A percentile compares a stretch with the other conserved stretches of the same genome.
These are phyloP conservation scores for Lablab purpureus DNA, from an alignment of 306 rosid genomes.

Conservation along the genomic window DNA sequence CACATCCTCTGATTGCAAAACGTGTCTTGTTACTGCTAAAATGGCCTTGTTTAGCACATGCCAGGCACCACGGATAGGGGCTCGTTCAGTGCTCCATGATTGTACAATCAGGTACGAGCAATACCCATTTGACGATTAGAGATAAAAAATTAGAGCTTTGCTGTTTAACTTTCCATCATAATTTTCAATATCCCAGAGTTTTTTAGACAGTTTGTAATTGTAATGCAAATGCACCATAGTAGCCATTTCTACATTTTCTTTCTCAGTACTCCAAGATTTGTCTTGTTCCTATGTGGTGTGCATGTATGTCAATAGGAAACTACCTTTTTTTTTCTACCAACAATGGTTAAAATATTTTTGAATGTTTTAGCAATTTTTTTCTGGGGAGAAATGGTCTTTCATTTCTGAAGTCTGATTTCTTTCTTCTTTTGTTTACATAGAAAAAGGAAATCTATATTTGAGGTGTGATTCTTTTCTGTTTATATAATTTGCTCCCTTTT, in stretches of 20 bases:
- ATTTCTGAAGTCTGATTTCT: not conserved
- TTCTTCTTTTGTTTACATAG: not conserved
- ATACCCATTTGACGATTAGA: slow-evolving; percentile 72
- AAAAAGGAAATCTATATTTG: not conserved
- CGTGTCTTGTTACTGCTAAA: slow-evolving; percentile 68
- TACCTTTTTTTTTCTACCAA: too few species aligned
- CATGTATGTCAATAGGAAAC: too few species aligned
- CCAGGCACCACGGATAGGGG: slow-evolving; percentile 60
- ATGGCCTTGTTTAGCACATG: slow-evolving; percentile 54
- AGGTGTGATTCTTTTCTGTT: not conserved
- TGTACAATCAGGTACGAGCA: slow-evolving; percentile 78
- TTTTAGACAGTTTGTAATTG: not conserved
- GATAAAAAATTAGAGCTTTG: not conserved
- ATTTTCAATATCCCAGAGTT: not conserved
- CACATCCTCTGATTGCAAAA: slow-evolving; percentile 64
- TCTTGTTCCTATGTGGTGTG: too few species aligned
- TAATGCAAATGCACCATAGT: not conserved
- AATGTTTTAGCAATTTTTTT: too few species aligned
- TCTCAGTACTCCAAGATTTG: not conserved
- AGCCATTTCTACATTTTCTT: too few species aligned
- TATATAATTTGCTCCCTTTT: not conserved
- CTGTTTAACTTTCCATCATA: slow-evolving; percentile 2
- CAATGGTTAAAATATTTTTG: too few species aligned
- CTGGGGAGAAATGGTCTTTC: not conserved
- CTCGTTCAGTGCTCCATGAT: slow-evolving; percentile 66